These are phyloP conservation scores for Gonapodya sp. DNA, from an alignment of 192 early-diverging fungal species.

Conservation along the genomic window DNA sequence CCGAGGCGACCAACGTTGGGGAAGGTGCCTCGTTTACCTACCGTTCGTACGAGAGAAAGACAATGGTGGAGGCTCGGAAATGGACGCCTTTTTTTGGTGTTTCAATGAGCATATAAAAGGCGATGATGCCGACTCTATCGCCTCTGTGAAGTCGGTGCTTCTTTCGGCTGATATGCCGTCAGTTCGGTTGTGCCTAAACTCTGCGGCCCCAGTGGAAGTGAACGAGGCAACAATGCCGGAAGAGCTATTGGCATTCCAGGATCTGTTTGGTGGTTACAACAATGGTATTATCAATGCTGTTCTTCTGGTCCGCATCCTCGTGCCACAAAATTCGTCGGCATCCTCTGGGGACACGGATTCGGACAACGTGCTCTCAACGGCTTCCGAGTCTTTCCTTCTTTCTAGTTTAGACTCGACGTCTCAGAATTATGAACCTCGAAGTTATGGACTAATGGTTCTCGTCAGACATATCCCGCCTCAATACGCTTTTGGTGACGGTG, in stretches of 20 bases:
- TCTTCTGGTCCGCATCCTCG: not conserved
- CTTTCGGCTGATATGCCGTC: conserved; percentile 1
- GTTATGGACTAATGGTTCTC: not conserved
- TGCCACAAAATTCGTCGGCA: not conserved
- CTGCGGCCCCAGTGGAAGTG: not conserved
- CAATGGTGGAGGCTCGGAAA: not conserved
- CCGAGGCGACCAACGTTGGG: not conserved
- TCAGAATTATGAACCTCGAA: not conserved
- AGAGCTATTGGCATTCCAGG: not conserved
- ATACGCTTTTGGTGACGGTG: not conserved
- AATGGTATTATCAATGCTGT: not conserved
- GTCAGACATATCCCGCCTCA: not conserved
- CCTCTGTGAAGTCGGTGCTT: not conserved
- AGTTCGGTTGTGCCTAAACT: not conserved
- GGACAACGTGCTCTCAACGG: not conserved
- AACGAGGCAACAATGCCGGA: not conserved
- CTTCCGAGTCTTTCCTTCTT: not conserved
- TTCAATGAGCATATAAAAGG: not conserved
- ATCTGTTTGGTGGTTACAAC: not conserved
- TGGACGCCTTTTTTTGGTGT: not conserved
- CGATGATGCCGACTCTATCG: not conserved
- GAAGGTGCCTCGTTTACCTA: not conserved
- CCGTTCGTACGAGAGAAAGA: not conserved
- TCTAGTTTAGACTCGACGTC: not conserved
- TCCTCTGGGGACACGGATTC: not conserved